Evolutionary conservation across 345 rosid genomes (phyloP).

Genomic region (Camelina laxa): DNA sequence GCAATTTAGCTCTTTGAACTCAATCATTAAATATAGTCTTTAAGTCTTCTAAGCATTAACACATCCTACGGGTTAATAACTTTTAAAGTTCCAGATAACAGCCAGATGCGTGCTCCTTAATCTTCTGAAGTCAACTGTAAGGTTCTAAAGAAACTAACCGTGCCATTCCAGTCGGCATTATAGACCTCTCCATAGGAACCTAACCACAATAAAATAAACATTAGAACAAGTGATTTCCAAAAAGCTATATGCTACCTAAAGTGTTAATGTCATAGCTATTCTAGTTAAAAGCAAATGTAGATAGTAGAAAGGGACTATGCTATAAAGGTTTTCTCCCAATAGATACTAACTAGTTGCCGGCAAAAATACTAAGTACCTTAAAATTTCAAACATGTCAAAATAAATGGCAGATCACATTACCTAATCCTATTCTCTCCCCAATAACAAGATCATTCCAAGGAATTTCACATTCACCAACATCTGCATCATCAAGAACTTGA

Average conservation of each 20-base stretch:
- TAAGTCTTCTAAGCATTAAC: slow-evolving; percentile 10
- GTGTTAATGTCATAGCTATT: background rate
- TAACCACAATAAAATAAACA: slow-evolving; percentile 41
- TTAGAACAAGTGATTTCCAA: slow-evolving; percentile 31
- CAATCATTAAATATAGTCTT: background rate
- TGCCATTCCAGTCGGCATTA: slow-evolving; percentile 98
- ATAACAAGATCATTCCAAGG: slow-evolving; percentile 96
- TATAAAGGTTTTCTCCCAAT: background rate
- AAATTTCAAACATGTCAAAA: background rate
- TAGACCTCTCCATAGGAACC: slow-evolving; percentile 99
- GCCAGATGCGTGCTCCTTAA: slow-evolving; percentile 4
- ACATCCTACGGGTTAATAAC: background rate
- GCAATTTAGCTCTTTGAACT: slow-evolving; percentile 13
- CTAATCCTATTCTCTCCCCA: slow-evolving; percentile 99
- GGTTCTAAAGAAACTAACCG: slow-evolving; percentile 62
- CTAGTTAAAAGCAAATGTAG: slow-evolving; percentile 5
- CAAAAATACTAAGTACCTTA: background rate
- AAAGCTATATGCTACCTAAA: slow-evolving; percentile 24
- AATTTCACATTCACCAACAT: slow-evolving; percentile 94
- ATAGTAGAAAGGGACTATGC: background rate
- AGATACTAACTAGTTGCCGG: slow-evolving; percentile 23
- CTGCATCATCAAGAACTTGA: slow-evolving; percentile 85
- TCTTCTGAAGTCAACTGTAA: slow-evolving; percentile 28
- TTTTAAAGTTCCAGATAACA: slow-evolving; percentile 16
- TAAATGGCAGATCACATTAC: slow-evolving; percentile 51